Percentiles rank a stretch among this genome's conserved stretches.
Conservation (phyloP, 148 eudicot genomes). For the Rhododendron henanense region DNA sequence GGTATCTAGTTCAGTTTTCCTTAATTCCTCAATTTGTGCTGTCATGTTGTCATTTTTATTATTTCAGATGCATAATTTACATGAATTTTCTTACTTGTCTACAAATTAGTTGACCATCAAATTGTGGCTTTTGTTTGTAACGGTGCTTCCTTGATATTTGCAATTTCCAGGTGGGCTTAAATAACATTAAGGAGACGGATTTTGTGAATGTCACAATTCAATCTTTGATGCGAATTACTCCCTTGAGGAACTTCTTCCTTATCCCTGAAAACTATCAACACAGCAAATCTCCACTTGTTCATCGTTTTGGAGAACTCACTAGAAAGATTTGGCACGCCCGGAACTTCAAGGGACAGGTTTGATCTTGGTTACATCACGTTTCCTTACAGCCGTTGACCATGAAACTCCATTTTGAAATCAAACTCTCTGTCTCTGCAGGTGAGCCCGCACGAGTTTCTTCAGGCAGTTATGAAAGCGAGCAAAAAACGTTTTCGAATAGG, state of each 20-base stretch:
- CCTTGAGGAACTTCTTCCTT: conserved; percentile 89
- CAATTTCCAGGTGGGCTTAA: conserved; percentile 73
- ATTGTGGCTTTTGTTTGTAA: not conserved
- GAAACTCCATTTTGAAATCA: conserved; percentile 2
- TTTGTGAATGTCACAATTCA: conserved; percentile 96
- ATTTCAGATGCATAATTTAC: not conserved
- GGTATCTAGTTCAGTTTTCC: conserved; percentile 34
- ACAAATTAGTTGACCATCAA: not conserved
- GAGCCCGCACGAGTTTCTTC: conserved; percentile 97
- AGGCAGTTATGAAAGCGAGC: conserved; percentile 96
- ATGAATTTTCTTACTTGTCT: not conserved
- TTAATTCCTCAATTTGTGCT: not conserved
- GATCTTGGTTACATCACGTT: conserved; percentile 10
- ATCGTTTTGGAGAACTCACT: conserved; percentile 92
- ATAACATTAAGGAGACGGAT: conserved; percentile 87
- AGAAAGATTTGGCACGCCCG: conserved; percentile 93
- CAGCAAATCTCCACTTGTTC: conserved; percentile 82
- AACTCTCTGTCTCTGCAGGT: conserved; percentile 46
- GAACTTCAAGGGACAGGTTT: conserved; percentile 97
- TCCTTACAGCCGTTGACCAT: not conserved
- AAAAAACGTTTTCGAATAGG: conserved; percentile 82
- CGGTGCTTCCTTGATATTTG: not conserved
- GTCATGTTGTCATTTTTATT: not conserved
- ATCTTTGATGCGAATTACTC: conserved; percentile 92
- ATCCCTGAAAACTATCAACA: conserved; percentile 87